Conservation (phyloP, 2,329 filamentous ascomycete species). For the Leptographium procerum region DNA sequence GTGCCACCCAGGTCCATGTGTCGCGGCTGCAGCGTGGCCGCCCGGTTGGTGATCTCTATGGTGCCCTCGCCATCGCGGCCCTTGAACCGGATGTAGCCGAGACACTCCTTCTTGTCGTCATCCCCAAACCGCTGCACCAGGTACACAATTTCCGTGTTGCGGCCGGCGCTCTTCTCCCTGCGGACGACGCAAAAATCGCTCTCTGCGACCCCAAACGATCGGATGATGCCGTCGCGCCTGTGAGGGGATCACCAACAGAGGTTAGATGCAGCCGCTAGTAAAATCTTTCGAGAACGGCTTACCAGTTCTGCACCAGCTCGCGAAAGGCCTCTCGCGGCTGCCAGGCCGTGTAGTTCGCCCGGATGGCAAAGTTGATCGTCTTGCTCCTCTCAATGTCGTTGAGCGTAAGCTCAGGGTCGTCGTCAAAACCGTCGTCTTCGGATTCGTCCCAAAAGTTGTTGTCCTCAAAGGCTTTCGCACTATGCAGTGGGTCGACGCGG, state of each 20-base stretch:
- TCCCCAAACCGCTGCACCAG: constrained; percentile 7
- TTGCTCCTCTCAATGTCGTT: background rate
- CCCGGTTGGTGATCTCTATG: constrained; percentile 19
- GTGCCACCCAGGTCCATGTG: constrained; percentile 20
- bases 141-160: constrained; percentile 18
- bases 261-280: no score
- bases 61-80: constrained; percentile 13
- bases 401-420: background rate
- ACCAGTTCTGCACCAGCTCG: constrained; percentile 24
- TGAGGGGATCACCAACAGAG: constrained; percentile 5
- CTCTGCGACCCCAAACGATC: constrained; percentile 14
- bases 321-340: constrained; percentile 17
- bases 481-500: no score
- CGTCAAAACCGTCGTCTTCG: background rate
- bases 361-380: background rate
- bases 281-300: background rate
- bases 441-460: no score
- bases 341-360: background rate
- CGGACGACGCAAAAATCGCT: constrained; percentile 14
- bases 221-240: constrained; percentile 20
- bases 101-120: constrained; percentile 8
- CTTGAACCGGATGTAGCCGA: constrained; percentile 21
- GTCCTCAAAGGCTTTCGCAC: no score
- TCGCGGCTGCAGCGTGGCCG: constrained; percentile 18
- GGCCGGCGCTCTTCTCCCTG: constrained; percentile 7